Base-by-base conservation (phyloP, 1,284 basidiomycete genomes). In the Austroboletus niveus region DNA sequence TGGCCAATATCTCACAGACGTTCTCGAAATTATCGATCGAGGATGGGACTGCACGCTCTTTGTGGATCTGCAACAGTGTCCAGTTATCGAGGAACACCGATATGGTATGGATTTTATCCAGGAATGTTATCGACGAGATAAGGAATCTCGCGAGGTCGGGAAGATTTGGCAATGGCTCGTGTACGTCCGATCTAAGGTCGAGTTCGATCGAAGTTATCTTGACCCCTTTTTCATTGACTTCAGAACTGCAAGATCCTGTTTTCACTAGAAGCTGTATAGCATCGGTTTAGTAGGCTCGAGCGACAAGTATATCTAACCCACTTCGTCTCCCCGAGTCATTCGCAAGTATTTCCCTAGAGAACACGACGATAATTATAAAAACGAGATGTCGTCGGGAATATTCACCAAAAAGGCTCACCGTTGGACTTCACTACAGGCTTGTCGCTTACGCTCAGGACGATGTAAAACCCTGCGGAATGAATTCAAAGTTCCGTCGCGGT, bases 111-210 rank as follows among this genome's bases (percentile, higher is more conserved):
- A 98, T 80, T 52, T 85, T 80, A 11, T 80, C 77, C 82, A 97
- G 96, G 70, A 98, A 98, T 0, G 94, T 94, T 51, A 98, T 83
- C 1, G 91, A 92, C 2, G 94, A 95, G n/a, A 89, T 80, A 7
- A 98, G 76, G 71, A 98, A 98, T 27, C 90, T 82, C 15, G 89
- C 83, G 57, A 98, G 87, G 61, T 95, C 92, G 47, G 20, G 8
- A 8, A 63, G 47, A 2, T 38, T n/a, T 1, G 59, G 59, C 1
- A 96, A 88, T 0, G 87, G 79, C 12, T 83, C 80, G 17, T 94
- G 93, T 32, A 93, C 84, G 0, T 89, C 82, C 29, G 51, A 20
- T 8, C 49, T 45, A 15, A 60, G 8, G 62, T 39, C 11, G 49
- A 45, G 14, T 59, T 60, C 44, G n/a, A 39, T 39, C 36, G 36